Percentiles rank a stretch among this genome's conserved stretches.
These are phyloP conservation scores for Thielaviopsis populi DNA, from an alignment of 2,329 filamentous ascomycete genomes.

Conservation along the genomic window DNA sequence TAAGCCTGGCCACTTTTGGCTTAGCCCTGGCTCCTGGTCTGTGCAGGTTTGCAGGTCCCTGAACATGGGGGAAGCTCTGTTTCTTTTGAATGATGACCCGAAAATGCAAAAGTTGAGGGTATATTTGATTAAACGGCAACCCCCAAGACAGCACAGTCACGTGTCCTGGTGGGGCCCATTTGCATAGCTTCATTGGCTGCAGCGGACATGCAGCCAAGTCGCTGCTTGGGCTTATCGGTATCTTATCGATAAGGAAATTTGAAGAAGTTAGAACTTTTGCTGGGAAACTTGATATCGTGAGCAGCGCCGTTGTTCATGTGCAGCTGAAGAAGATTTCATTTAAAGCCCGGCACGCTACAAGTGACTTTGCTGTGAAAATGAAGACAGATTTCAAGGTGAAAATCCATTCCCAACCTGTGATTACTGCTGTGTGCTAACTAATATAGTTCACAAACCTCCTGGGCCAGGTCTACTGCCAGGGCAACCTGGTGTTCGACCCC, in stretches of 20 bases:
- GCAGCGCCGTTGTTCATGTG: neutral
- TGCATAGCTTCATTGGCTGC: neutral
- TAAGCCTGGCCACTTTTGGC: neutral
- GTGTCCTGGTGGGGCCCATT: neutral
- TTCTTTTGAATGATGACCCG: neutral
- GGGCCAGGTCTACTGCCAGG: conserved; percentile 95
- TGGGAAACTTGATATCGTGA: neutral
- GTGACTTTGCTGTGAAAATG: conserved; percentile 43
- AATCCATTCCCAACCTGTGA: neutral
- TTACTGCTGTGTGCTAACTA: neutral
- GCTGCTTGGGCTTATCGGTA: neutral
- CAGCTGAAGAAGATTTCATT: neutral
- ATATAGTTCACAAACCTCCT: conserved; percentile 92
- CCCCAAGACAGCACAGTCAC: neutral
- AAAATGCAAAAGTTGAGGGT: neutral
- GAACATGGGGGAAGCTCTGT: neutral
- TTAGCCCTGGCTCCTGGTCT: neutral
- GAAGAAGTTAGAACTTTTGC: conserved; percentile 4
- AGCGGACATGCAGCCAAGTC: neutral
- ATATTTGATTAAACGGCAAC: neutral
- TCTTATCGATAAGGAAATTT: conserved; percentile 17
- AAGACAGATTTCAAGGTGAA: conserved; percentile 97
- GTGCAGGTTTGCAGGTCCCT: neutral
- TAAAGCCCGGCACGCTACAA: neutral
- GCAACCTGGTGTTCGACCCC: conserved; percentile 89